These are phyloP conservation scores for Eucalyptus regnans DNA, from an alignment of 345 rosid species.

Conservation along the genomic window DNA sequence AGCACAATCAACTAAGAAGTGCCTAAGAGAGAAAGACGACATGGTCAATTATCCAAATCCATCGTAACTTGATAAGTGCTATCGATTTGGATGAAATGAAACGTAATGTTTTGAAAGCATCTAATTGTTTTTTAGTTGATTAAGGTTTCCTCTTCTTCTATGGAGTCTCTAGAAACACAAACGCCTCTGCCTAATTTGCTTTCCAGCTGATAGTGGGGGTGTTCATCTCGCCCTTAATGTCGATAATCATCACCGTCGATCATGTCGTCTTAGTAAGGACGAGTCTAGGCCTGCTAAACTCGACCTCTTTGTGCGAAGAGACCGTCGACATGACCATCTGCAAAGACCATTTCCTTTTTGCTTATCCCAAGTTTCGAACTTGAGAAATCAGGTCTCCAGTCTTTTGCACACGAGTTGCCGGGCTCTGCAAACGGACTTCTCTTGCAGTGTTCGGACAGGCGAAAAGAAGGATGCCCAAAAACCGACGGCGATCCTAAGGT, in stretches of 20 bases:
- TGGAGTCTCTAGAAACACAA: background rate
- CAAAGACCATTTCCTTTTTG: background rate
- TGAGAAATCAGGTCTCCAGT: background rate
- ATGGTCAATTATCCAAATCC: background rate
- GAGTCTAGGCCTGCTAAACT: background rate
- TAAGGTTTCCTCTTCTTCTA: background rate
- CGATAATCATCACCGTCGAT: background rate
- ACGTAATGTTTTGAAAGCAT: background rate
- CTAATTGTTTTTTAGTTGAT: background rate
- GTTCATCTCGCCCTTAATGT: background rate
- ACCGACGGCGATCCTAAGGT: background rate
- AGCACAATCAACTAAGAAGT: background rate
- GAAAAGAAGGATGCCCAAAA: background rate
- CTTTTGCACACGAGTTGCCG: background rate
- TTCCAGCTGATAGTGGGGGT: background rate
- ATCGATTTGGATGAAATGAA: background rate
- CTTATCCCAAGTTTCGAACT: background rate
- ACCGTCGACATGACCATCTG: background rate
- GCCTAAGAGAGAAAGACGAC: background rate
- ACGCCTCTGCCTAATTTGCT: background rate
- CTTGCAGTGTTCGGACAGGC: background rate
- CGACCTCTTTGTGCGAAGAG: background rate
- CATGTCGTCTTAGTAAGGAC: background rate
- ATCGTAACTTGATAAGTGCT: background rate
- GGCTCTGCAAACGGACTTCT: background rate